Conservation (phyloP, 306 rosid genomes). For the Argentina anserina region DNA sequence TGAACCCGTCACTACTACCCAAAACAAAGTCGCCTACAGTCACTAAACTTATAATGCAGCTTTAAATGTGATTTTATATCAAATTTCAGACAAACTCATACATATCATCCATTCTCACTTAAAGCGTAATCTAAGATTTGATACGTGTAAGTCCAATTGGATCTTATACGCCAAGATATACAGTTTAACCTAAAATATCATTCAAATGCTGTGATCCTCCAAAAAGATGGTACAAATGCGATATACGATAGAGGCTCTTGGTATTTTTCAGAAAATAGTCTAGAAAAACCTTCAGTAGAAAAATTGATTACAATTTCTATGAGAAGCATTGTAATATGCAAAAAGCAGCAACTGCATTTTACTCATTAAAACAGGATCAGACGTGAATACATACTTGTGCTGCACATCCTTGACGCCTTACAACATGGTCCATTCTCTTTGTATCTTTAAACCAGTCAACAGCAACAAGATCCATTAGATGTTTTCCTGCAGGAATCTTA, state of each 20-base stretch:
- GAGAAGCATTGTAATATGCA: background rate
- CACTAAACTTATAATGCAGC: background rate
- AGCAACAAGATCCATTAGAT: conserved; percentile 90
- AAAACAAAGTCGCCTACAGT: background rate
- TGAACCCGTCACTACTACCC: background rate
- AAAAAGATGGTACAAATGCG: background rate
- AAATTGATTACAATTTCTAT: background rate
- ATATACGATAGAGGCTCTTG: background rate
- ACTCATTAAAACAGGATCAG: background rate
- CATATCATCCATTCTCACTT: background rate
- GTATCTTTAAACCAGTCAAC: conserved; percentile 99
- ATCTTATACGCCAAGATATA: background rate
- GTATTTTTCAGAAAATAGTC: background rate
- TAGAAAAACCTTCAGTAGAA: background rate
- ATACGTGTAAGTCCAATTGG: background rate
- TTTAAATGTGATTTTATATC: background rate
- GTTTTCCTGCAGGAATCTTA: conserved; percentile 95
- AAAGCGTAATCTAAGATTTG: background rate
- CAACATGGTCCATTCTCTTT: conserved; percentile 97
- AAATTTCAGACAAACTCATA: background rate
- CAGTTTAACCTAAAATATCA: background rate
- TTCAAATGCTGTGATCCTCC: background rate
- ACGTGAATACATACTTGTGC: conserved; percentile 65
- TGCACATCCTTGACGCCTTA: conserved; percentile 87
- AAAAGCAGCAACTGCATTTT: background rate